Base-by-base conservation (phyloP, 225 moss, liverwort and hornwort genomes). In the Thuidium tamariscinum region DNA sequence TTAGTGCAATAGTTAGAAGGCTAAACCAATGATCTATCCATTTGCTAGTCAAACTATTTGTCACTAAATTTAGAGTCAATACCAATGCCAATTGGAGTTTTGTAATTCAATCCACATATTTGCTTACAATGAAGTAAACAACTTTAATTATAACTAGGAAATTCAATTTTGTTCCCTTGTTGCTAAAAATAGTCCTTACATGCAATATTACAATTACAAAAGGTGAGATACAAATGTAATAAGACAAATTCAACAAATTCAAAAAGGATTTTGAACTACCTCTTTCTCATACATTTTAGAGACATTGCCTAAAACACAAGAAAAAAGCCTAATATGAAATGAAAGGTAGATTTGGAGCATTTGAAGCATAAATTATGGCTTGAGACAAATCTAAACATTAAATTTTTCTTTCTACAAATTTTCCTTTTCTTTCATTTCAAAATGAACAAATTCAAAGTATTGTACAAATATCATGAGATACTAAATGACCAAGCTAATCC, bases 1-100 rank as follows among this genome's bases (percentile, higher is more conserved):
- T 27, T 60, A 10, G 6, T 27, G 60, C 1, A 60, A 6, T 2
- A 1, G 0, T 60, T 27, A 3, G 27, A 60, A 13, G 60, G 27
- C 3, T 0, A 2, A 13, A 6, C 1, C 1, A 1, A 1, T 60
- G 1, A 60, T 1, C 1, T 0, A 27, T 13, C 3, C 0, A 13
- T 29, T 3, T 0, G 7, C 27, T 60, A 13, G 29, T 60, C 13
- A 60, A 29, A 48, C 48, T 48, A 48, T 48, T 48, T 11, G 11
- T 48, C 3, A 48, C 48, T 48, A 9, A 48, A 9, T 48, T 48
- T 48, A 48, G 48, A 48, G 48, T 11, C 48, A 48, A 48, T 11
- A 48, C 48, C 48, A 48, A 48, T n/a, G n/a, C n/a, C 48, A 48
- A 48, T n/a, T n/a, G n/a, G 48, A 48, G 8, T 48, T 48, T 48